These are phyloP conservation scores for Thraustochytrium sp. DNA, from an alignment of 352 stramenopile species.

Conservation along the genomic window DNA sequence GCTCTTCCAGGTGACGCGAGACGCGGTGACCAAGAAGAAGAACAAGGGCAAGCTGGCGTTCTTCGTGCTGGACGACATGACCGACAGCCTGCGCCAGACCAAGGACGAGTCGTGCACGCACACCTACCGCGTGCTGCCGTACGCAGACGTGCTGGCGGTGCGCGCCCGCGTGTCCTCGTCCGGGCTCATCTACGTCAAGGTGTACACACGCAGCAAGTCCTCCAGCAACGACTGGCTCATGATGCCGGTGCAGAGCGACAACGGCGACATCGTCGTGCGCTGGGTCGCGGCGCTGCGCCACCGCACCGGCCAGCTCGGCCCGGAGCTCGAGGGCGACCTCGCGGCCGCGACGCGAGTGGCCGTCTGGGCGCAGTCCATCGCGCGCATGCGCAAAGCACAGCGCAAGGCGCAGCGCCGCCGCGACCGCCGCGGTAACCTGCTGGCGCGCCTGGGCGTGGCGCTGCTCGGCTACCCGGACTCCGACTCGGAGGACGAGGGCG, in stretches of 20 bases:
- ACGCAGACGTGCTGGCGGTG: not conserved
- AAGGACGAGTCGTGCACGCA: conserved; percentile 11
- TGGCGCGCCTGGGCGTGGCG: not conserved
- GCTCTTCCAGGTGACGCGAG: conserved; percentile 10
- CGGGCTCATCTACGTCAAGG: conserved; percentile 1
- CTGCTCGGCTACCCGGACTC: conserved; percentile 25
- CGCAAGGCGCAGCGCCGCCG: conserved; percentile 4
- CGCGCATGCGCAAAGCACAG: conserved; percentile 14
- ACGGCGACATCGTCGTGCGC: conserved; percentile 35
- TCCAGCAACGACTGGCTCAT: not conserved
- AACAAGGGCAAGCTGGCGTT: conserved; percentile 14
- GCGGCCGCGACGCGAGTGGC: not conserved
- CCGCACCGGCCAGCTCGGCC: not conserved
- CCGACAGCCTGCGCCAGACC: not conserved
- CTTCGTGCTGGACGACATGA: not conserved
- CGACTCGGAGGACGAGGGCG: conserved; percentile 19
- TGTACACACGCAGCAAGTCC: not conserved
- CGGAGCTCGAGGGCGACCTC: not conserved
- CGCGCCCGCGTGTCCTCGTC: not conserved
- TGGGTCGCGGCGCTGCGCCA: conserved; percentile 27
- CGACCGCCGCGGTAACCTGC: not conserved
- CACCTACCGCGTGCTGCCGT: not conserved
- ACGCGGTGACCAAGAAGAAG: not conserved
- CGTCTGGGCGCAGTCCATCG: conserved; percentile 20
- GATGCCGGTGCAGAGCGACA: conserved; percentile 36